A percentile compares a stretch with the other conserved stretches of the same genome.
phyloP scores from a whole-genome alignment of 1,139 yeast species.

The Ashbya aceris region DNA sequence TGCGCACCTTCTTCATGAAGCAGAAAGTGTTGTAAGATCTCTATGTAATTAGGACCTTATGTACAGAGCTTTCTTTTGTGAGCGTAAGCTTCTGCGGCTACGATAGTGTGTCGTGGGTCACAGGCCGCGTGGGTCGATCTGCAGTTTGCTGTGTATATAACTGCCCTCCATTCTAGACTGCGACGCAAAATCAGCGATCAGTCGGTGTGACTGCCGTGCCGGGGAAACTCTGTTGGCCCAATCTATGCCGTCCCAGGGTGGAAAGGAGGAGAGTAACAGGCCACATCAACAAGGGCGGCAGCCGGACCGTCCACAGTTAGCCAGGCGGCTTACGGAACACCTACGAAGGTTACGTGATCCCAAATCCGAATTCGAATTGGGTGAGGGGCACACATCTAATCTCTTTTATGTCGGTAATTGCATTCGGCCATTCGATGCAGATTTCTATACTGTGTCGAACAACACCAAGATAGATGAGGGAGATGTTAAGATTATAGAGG shows the following conservation, averaged over 20 bases:
- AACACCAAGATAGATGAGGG: not conserved
- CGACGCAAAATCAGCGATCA: too few relatives aligned
- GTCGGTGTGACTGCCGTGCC: too few relatives aligned
- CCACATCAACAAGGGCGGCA: not conserved
- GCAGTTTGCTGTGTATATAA: too few relatives aligned
- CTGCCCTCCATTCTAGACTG: too few relatives aligned
- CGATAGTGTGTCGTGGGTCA: too few relatives aligned
- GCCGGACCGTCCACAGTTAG: not conserved
- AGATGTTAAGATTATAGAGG: not conserved
- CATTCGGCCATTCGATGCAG: not conserved
- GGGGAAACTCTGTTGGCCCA: too few relatives aligned
- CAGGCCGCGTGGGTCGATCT: too few relatives aligned
- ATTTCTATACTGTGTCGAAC: not conserved
- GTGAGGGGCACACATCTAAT: slow-evolving; percentile 1
- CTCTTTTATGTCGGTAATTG: slow-evolving; percentile 1
- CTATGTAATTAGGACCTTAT: not conserved
- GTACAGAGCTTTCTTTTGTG: not conserved
- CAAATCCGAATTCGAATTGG: not conserved
- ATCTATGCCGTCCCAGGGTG: not conserved
- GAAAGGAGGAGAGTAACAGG: not conserved
- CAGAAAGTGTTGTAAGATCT: slow-evolving; percentile 46
- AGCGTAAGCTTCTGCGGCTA: not conserved
- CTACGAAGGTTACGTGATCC: not conserved
- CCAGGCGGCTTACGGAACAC: not conserved
- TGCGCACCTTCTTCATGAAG: slow-evolving; percentile 56